Evolutionary conservation across 148 eudicot genomes (phyloP).

Genomic region (Rhododendron simsii): DNA sequence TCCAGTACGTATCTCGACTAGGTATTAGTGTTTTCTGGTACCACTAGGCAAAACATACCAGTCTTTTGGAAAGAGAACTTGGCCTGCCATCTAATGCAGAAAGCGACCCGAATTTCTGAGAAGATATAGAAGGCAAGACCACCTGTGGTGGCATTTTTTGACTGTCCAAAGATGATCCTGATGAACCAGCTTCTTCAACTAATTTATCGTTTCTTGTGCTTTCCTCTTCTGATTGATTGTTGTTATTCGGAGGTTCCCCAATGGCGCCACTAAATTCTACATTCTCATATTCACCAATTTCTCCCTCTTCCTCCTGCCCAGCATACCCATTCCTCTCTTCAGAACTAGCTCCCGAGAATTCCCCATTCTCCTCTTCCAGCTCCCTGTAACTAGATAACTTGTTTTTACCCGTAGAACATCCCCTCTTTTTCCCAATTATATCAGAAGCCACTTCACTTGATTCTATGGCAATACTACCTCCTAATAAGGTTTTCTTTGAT

Average conservation of each 20-base stretch:
- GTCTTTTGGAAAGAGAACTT: constrained; percentile 57
- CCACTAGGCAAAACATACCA: constrained; percentile 29
- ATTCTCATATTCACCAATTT: constrained; percentile 69
- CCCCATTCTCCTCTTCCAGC: constrained; percentile 77
- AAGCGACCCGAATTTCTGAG: constrained; percentile 88
- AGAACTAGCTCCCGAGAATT: constrained; percentile 76
- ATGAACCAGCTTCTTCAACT: constrained; percentile 69
- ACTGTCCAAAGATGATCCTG: constrained; percentile 75
- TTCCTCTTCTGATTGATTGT: constrained; percentile 60
- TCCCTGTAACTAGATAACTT: constrained; percentile 75
- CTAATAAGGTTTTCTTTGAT: constrained; percentile 43
- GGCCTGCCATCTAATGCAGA: constrained; percentile 93
- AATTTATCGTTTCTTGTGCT: constrained; percentile 30
- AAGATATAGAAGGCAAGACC: constrained; percentile 62
- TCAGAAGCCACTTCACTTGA: constrained; percentile 38
- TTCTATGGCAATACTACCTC: constrained; percentile 32
- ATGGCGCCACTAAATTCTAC: constrained; percentile 48
- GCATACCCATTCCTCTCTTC: constrained; percentile 62
- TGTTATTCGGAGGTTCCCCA: constrained; percentile 35
- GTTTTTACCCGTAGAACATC: constrained; percentile 57
- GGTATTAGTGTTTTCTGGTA: not conserved
- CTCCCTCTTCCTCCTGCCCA: constrained; percentile 68
- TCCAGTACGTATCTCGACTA: not conserved
- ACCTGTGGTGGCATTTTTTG: constrained; percentile 42
- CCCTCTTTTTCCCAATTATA: constrained; percentile 55